Evolutionary conservation across 768 basidiomycete species (phyloP), one percentile per base, ranked within the genome.

Genomic region (Pulveroboletus sp.): DNA sequence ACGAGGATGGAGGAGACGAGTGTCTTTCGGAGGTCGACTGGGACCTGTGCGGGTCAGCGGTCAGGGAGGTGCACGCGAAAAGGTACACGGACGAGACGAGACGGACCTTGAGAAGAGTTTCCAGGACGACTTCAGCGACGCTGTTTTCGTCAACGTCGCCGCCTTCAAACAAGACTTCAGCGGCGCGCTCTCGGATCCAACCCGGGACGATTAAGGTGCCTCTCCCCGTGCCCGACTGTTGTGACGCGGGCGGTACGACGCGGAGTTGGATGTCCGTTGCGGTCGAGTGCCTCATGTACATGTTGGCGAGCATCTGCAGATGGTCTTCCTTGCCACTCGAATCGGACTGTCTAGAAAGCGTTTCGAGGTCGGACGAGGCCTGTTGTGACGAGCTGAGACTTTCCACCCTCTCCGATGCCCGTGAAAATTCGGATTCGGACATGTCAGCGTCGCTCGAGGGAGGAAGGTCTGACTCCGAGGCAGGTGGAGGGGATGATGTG

Each of bases 111-210:
- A 92, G 72, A 23, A 97, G 68, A 3, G 83, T 76, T 50, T 90
- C 83, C 7, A 98, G 68, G 11, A 97, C 76, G 23, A 85, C 76
- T 61, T 93, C 91, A 0, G 90, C 87, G 7, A 94, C 72, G 53
- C 88, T 92, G 53, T 78, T 79, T 68, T 93, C 89, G 58, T 95
- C 93, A 10, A 91, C 83, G 57, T 93, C 91, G 6, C 89, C 90
- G 1, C 85, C 85, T 62, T 91, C 89, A 54, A 96, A 97, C 10
- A 97, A 71, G 6, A 95, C 78, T 66, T 98, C 96, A 1, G 93
- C 83, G 1, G 87, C 87, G 13, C 94, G 77, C 64, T 98, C 95
- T 36, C 95, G 72, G 34, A 99, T 77, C 96, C 96, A 99, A 3
- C 95, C 95, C 2, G 95, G 95, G 37, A 98, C 80, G 38, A 89